Percentiles rank a stretch among this genome's conserved stretches.
These are phyloP conservation scores for Komagataella kurtzmanii DNA, from an alignment of 805 yeast genomes.

Conservation along the genomic window DNA sequence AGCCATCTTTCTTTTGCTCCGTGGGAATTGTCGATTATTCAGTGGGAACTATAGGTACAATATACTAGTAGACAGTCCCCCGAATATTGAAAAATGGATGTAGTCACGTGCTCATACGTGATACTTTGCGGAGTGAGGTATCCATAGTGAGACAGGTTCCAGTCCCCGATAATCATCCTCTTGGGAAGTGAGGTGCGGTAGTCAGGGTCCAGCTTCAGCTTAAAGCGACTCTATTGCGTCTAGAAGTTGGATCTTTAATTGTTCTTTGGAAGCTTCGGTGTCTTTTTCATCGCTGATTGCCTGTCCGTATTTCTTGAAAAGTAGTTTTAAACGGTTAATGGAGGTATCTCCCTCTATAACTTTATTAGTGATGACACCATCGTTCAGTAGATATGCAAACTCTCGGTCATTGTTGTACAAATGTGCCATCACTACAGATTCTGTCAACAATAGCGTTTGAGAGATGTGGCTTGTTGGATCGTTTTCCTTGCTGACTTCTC, in stretches of 20 bases:
- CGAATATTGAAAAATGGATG: neutral
- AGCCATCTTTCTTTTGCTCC: conserved; percentile 41
- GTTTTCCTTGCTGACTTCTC: conserved; percentile 7
- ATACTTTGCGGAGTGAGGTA: conserved; percentile 2
- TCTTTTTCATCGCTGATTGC: conserved; percentile 9
- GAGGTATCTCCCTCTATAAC: conserved; percentile 12
- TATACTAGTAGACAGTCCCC: neutral
- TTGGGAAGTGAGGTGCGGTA: conserved; percentile 1
- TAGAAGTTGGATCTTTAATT: neutral
- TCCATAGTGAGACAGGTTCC: neutral
- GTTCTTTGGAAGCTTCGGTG: conserved; percentile 3
- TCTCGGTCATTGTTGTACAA: conserved; percentile 15
- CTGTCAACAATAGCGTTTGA: conserved; percentile 6
- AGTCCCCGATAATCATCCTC: conserved; percentile 1
- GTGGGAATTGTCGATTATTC: neutral
- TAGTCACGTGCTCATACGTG: neutral
- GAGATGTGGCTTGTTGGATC: conserved; percentile 1
- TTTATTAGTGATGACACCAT: conserved; percentile 13
- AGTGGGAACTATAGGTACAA: neutral
- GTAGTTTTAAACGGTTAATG: conserved; percentile 8
- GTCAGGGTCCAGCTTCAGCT: conserved; percentile 1
- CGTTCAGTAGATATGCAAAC: conserved; percentile 17
- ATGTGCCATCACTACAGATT: conserved; percentile 13
- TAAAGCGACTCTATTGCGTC: neutral
- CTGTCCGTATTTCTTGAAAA: conserved; percentile 18